phyloP scores from a whole-genome alignment of 768 basidiomycete species.

The Leccinum olivaceopallidum region DNA sequence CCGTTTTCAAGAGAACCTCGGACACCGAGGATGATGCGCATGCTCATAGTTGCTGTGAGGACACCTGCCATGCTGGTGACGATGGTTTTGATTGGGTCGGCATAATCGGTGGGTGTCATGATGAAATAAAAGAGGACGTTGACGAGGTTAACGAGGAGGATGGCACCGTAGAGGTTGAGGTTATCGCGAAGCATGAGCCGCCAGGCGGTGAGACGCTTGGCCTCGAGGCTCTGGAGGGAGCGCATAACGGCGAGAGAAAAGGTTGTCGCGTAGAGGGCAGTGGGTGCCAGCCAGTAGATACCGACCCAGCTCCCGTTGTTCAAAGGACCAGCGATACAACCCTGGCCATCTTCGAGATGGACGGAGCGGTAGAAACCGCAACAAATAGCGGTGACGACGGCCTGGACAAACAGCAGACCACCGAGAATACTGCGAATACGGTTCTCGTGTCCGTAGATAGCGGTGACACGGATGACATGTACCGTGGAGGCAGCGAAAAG shows the following conservation, averaged over 20 bases:
- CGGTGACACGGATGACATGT: constrained; percentile 77
- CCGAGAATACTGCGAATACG: constrained; percentile 56
- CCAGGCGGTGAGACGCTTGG: constrained; percentile 66
- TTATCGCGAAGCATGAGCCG: constrained; percentile 90
- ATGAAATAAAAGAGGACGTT: constrained; percentile 90
- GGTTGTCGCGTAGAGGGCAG: constrained; percentile 53
- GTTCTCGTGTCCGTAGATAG: constrained; percentile 66
- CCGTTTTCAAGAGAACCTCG: constrained; percentile 74
- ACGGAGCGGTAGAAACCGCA: constrained; percentile 85
- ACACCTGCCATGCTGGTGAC: constrained; percentile 86
- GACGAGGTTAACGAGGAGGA: constrained; percentile 78
- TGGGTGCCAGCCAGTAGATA: constrained; percentile 82
- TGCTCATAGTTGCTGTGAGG: constrained; percentile 84
- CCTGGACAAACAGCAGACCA: constrained; percentile 61
- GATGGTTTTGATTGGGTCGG: constrained; percentile 78
- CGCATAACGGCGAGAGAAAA: constrained; percentile 27
- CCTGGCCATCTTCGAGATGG: constrained; percentile 70
- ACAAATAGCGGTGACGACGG: constrained; percentile 70
- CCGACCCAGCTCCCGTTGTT: constrained; percentile 69
- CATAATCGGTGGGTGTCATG: constrained; percentile 58
- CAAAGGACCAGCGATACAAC: constrained; percentile 84
- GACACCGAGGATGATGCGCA: constrained; percentile 82
- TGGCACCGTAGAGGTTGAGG: constrained; percentile 81
- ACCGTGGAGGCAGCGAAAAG: constrained; percentile 69
- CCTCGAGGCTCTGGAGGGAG: constrained; percentile 24